Percentiles rank a stretch among this genome's conserved stretches.
Evolutionary conservation across 1,139 yeast genomes (phyloP).

Genomic region (Debaryomyces nepalensis): DNA sequence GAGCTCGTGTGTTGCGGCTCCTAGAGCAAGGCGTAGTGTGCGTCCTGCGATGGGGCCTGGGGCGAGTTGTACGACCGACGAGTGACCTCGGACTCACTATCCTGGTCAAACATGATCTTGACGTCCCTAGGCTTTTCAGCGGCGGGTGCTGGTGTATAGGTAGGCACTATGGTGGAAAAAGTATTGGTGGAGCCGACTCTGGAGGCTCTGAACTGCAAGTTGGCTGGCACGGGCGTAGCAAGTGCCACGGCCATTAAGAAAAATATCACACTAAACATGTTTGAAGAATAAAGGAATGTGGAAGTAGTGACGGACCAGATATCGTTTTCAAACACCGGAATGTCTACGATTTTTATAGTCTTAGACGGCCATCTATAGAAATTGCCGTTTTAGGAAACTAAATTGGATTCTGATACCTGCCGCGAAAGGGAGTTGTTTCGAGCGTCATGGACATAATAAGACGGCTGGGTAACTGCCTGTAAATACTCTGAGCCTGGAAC

Average conservation of each 20-base stretch:
- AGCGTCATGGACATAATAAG: not conserved
- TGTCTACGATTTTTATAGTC: slow-evolving; percentile 1
- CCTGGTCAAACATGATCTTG: slow-evolving; percentile 21
- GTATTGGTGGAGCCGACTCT: slow-evolving; percentile 16
- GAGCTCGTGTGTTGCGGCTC: no score
- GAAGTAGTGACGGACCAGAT: not conserved
- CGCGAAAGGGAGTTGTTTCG: slow-evolving; percentile 2
- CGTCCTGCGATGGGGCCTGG: not conserved
- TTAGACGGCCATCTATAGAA: not conserved
- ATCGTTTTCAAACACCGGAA: slow-evolving; percentile 3
- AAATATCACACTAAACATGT: not conserved
- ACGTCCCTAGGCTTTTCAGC: slow-evolving; percentile 10
- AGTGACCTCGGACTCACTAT: slow-evolving; percentile 8
- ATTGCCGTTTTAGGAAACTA: slow-evolving; percentile 3
- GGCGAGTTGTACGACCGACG: slow-evolving; percentile 4
- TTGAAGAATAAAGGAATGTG: not conserved
- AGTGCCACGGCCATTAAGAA: slow-evolving; percentile 8
- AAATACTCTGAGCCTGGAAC: not conserved
- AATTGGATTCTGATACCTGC: slow-evolving; percentile 1
- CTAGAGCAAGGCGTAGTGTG: slow-evolving; percentile 4
- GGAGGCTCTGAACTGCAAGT: slow-evolving; percentile 26
- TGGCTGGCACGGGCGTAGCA: slow-evolving; percentile 34
- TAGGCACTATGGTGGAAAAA: slow-evolving; percentile 25
- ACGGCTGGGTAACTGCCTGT: not conserved
- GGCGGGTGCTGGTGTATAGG: slow-evolving; percentile 24